Base-by-base conservation (phyloP, 2,329 filamentous ascomycete genomes). In the Verticillium longisporum region DNA sequence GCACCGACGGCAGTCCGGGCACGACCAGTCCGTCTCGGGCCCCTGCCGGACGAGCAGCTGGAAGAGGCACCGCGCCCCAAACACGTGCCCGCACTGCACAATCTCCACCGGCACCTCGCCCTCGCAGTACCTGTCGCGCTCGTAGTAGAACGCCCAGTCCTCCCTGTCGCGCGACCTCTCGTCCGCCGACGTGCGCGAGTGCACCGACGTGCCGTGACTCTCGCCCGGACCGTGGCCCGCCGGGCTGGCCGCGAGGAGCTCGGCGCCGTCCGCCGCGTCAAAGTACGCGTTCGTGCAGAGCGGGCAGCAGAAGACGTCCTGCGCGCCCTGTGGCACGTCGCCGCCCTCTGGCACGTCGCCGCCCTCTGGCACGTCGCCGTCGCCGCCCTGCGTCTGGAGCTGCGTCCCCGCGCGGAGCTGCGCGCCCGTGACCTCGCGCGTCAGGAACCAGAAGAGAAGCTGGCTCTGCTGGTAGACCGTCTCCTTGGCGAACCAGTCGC, bases 21-120 rank as follows among this genome's bases (percentile, higher is more conserved):
- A 50, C 18, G 45, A 50, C 45, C 45, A 50, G 45, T 50, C 45
- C 45, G n/a, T 21, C 45, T 10, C 45, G n/a, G 45, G 45, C 45
- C 45, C 45, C 18, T 26, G 45, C 4, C 54, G 11, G 13, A 55
- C 41, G 38, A 45, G 34, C 18, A 21, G 3, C 41, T 37, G 26
- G 41, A 59, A 59, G 13, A 59, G 57, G 18, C 57, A 59, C 9
- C 57, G 41, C 57, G 15, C 41, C n/a, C 57, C 57, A 15, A 59
- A 54, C 26, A 59, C 32, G 32, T 59, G 57, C 15, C 45, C 32
- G n/a, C 57, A 59, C 9, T 33, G n/a, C 31, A 26, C 14, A 6
- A 59, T 55, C 45, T 32, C 36, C 10, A 59, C 57, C n/a, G 41
- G 57, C 32, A 36, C 33, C 45, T 59, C 57, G 5, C 57, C 45